Base-by-base conservation (phyloP, 2,329 filamentous ascomycete species). In the Fusarium tupiense region DNA sequence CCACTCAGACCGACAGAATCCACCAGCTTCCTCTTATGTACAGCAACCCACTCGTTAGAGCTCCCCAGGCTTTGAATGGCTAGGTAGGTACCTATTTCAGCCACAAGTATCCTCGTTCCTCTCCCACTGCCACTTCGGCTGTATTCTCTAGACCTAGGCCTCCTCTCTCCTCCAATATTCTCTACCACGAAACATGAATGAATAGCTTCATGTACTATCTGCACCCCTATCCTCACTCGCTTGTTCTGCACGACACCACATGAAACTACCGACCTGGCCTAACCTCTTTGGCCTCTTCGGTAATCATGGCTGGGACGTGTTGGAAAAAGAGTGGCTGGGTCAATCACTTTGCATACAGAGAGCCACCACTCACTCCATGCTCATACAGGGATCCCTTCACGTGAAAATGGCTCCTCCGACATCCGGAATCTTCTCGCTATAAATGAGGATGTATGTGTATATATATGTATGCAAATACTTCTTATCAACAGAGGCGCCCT, bases 311-410 rank as follows among this genome's bases (percentile, higher is more conserved):
- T 60, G 64, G 64, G 64, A 63, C 64, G 64, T 62, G 72, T 49
- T 61, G 62, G 69, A 75, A 74, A 69, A 49, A 61, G 71, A 72
- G 72, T 74, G 72, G 72, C 64, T 74, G 72, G 71, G 50, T 61
- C 64, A 59, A 67, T 49, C 67, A 52, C 37, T 26, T 40, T 54
- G n/a, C 50, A 66, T 56, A 29, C 61, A 50, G 26, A 50, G 37
- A 58, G 26, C 33, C 31, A 33, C 40, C 24, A 46, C 26, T 49
- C 26, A 26, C 20, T 53, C 33, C 37, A 47, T 50, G 49, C 43
- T 13, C 46, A 37, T 37, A 29, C 71, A 74, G 46, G 71, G 63
- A 56, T 72, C 41, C 24, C 58, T 74, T 71, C 74, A 77, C 67
- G 67, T 77, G 72, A 71, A 73, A 71, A 46, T 44, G 43, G n/a